Evolutionary conservation across 164 flowering plant species (phyloP).

Genomic region (Magnolia kwangsiensis): DNA sequence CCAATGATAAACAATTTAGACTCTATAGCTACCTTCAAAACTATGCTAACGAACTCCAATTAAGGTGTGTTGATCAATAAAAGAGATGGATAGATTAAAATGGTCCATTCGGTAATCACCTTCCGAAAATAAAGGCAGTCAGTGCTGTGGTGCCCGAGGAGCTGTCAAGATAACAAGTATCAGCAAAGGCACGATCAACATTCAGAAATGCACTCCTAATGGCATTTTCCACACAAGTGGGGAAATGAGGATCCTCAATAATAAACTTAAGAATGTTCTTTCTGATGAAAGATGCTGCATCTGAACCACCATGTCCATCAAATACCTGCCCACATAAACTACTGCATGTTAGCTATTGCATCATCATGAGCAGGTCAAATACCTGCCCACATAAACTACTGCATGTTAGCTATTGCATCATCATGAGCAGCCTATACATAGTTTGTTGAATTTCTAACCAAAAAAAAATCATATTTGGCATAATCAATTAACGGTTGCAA

Average conservation of each 20-base stretch:
- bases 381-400: constrained; percentile 46
- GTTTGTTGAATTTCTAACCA: not conserved
- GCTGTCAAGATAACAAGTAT: constrained; percentile 60
- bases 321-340: constrained; percentile 57
- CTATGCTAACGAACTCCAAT: too few relatives aligned
- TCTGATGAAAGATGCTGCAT: constrained; percentile 70
- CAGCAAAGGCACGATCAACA: constrained; percentile 86
- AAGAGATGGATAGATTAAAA: not conserved
- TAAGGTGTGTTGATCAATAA: not conserved
- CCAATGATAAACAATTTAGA: too few relatives aligned
- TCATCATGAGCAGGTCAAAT: constrained; percentile 37
- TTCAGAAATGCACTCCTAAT: constrained; percentile 66
- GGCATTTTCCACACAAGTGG: constrained; percentile 59
- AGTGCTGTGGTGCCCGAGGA: constrained; percentile 95
- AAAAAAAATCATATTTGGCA: too few relatives aligned
- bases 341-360: not conserved
- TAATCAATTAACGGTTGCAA: not conserved
- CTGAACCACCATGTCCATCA: constrained; percentile 95
- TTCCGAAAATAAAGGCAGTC: constrained; percentile 67
- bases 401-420: not conserved
- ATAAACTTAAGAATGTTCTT: constrained; percentile 70
- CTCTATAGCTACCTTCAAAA: too few relatives aligned
- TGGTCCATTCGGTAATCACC: constrained; percentile 34
- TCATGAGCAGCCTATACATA: not conserved
- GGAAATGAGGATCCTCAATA: constrained; percentile 67